A percentile compares a stretch with the other conserved stretches of the same genome.
These are phyloP conservation scores for Syzygium malaccense DNA, from an alignment of 441 rosid genomes.

Conservation along the genomic window DNA sequence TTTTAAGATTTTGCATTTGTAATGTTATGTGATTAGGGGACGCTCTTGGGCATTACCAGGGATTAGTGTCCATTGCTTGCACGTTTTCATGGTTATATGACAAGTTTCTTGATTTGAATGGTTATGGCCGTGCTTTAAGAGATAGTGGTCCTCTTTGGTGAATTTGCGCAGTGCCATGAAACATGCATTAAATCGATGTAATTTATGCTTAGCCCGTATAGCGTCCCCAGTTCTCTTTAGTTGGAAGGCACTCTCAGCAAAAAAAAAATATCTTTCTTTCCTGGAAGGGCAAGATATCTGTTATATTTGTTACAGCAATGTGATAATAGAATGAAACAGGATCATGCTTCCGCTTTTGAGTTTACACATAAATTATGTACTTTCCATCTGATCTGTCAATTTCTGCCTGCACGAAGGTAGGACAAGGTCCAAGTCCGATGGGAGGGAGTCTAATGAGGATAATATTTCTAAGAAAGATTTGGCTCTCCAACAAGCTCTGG, in stretches of 20 bases:
- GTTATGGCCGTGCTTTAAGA: background rate
- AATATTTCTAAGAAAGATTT: slow-evolving; percentile 71
- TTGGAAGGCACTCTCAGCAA: background rate
- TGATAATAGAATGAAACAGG: background rate
- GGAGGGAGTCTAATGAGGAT: slow-evolving; percentile 65
- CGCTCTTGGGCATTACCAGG: background rate
- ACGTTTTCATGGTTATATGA: background rate
- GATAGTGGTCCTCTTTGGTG: background rate
- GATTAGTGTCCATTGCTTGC: background rate
- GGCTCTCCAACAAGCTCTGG: slow-evolving; percentile 87
- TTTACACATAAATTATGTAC: background rate
- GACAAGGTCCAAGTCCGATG: slow-evolving; percentile 65
- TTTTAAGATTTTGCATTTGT: background rate
- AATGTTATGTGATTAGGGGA: background rate
- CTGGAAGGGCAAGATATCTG: background rate
- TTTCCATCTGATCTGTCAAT: background rate
- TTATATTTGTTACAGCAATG: background rate
- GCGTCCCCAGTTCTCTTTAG: background rate
- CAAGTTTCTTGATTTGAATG: background rate
- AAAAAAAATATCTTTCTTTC: background rate
- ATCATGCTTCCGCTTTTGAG: background rate
- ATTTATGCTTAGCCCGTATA: background rate
- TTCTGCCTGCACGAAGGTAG: slow-evolving; percentile 31
- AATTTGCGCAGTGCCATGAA: background rate
- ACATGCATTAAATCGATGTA: background rate